Base-by-base conservation (phyloP, 352 stramenopile species). In the Globisporangium echinulatum region DNA sequence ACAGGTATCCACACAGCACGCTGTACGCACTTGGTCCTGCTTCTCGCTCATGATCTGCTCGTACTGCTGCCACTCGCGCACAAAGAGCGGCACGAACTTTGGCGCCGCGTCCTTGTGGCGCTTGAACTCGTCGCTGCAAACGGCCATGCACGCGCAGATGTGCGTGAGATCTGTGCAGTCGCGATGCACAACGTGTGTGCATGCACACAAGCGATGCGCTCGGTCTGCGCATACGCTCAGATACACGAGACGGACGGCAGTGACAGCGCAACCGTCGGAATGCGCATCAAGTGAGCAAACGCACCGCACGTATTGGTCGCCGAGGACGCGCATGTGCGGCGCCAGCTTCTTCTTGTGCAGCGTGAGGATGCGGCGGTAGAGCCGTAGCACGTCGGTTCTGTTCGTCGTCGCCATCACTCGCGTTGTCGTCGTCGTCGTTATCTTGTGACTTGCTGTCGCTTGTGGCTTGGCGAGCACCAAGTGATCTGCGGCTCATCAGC, bases 1-100 rank as follows among this genome's bases (percentile, higher is more conserved):
- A 2, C 25, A 25, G 25, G 25, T 25, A 25, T 25, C 25, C 25
- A 25, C 25, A 25, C 25, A 25, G 25, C 25, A 25, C 11, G 40
- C 40, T 13, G 40, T 40, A 66, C 74, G 19, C 44, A 83, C 71
- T 55, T 70, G 69, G 53, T 89, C 67, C 42, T 79, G 52, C 65
- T 87, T 81, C 37, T 74, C 60, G 10, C 37, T 56, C 67, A 94
- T 75, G 59, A 75, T 62, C 37, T 58, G 55, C 46, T 70, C 79
- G 62, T 94, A 94, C 63, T 88, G 62, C 55, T 87, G 67, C 85
- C 85, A 94, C 63, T 94, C 85, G 38, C 62, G 67, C 62, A 93
- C 51, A 52, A 94, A 94, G 33, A 77, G 72, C 65, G 74, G 69
- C 51, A 94, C 79, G 55, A 91, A 94, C 64, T 92, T 87, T 51